These are phyloP conservation scores for Fonsecaea pugnacius DNA, from an alignment of 2,329 filamentous ascomycete genomes.

Conservation along the genomic window DNA sequence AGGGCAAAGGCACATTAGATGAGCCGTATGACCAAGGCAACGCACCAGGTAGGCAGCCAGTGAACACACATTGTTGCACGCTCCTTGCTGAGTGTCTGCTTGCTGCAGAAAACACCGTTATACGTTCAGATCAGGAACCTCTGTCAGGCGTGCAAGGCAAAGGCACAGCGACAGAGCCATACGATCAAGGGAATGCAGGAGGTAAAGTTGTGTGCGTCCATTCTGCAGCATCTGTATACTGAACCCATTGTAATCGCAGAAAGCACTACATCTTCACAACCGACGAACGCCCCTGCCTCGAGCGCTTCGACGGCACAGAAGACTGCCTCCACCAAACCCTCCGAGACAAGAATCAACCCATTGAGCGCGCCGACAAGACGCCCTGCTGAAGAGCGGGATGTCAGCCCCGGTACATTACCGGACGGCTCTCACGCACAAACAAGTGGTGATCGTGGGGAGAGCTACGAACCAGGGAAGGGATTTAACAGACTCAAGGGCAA, in stretches of 20 bases:
- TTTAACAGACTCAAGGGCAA: constrained; percentile 34
- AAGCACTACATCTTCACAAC: constrained; percentile 20
- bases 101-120: not conserved
- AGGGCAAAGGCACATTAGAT: constrained; percentile 34
- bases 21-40: constrained; percentile 36
- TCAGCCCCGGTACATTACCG: constrained; percentile 35
- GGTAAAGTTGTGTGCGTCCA: constrained; percentile 11
- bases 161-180: constrained; percentile 28
- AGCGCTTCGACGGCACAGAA: constrained; percentile 12
- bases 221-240: not conserved
- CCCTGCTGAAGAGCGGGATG: constrained; percentile 28
- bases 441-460: constrained; percentile 34
- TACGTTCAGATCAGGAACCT: constrained; percentile 28
- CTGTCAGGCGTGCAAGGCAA: constrained; percentile 30
- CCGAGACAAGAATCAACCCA: constrained; percentile 18
- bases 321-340: constrained; percentile 10
- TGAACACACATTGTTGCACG: not conserved
- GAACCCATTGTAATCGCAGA: constrained; percentile 11
- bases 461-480: constrained; percentile 31
- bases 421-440: constrained; percentile 35
- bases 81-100: not conserved
- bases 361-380: constrained; percentile 18
- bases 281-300: constrained; percentile 6
- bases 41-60: constrained; percentile 26
- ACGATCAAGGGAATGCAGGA: constrained; percentile 31